Conservation (phyloP, 1,284 basidiomycete species). For the Fistulinella cinereoalba region DNA sequence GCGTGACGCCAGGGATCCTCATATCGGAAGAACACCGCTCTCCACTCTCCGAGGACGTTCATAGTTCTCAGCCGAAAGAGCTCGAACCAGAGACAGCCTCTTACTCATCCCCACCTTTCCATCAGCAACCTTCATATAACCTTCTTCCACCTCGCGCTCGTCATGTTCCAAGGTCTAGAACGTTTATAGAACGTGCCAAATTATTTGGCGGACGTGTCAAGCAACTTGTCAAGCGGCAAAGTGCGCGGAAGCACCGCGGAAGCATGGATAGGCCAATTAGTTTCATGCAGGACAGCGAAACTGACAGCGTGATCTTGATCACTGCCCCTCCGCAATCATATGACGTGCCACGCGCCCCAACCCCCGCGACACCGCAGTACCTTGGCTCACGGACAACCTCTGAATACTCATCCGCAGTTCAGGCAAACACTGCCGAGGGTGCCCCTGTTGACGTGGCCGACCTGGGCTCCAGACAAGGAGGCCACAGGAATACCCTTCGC, state of each 20-base stretch:
- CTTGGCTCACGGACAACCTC: constrained; percentile 21
- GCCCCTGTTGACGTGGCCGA: constrained; percentile 9
- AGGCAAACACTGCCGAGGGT: constrained; percentile 14
- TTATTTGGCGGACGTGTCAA: constrained; percentile 28
- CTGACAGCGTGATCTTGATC: constrained; percentile 33
- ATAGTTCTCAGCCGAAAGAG: constrained; percentile 7
- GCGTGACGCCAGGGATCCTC: constrained; percentile 17
- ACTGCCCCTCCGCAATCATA: constrained; percentile 29
- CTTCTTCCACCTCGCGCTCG: background rate
- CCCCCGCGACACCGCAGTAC: constrained; percentile 7
- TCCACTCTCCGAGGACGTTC: constrained; percentile 12
- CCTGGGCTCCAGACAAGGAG: constrained; percentile 13
- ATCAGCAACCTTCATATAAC: constrained; percentile 1
- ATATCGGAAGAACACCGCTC: constrained; percentile 16
- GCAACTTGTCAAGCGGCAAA: constrained; percentile 20
- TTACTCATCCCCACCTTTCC: constrained; percentile 6
- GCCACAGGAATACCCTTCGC: constrained; percentile 23
- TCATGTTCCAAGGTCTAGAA: constrained; percentile 14
- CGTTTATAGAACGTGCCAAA: constrained; percentile 29
- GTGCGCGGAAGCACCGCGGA: constrained; percentile 5
- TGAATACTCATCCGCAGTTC: constrained; percentile 22
- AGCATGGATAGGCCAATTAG: constrained; percentile 23
- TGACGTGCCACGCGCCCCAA: constrained; percentile 8
- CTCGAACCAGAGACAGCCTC: constrained; percentile 5
- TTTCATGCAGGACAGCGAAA: constrained; percentile 28